These are phyloP conservation scores for Tetragonia tetragonoides DNA, from an alignment of 148 eudicot species.

Conservation along the genomic window DNA sequence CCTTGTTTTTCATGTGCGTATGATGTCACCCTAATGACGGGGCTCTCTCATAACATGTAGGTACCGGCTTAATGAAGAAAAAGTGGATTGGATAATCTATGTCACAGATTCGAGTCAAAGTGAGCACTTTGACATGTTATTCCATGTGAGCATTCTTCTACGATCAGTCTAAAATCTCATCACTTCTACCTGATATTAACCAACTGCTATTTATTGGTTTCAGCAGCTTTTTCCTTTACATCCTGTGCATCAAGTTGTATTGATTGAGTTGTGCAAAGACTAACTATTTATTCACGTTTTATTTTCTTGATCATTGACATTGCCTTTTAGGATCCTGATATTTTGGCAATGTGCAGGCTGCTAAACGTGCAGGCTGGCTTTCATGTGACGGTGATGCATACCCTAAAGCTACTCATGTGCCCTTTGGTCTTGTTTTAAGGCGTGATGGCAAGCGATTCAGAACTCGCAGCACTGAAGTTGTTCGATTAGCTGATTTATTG, in stretches of 20 bases:
- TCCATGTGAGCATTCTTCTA: conserved; percentile 47
- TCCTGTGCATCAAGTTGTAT: no score
- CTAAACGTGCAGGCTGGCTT: conserved; percentile 85
- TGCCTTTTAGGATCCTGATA: neutral
- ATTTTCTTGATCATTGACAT: neutral
- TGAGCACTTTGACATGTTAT: conserved; percentile 85
- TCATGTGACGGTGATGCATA: conserved; percentile 49
- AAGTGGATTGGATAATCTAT: conserved; percentile 87
- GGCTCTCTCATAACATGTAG: conserved; percentile 29
- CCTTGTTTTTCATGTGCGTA: neutral
- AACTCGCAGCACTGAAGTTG: conserved; percentile 80
- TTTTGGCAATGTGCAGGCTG: conserved; percentile 47
- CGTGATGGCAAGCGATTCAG: conserved; percentile 81
- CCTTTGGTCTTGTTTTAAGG: conserved; percentile 94
- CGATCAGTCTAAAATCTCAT: neutral
- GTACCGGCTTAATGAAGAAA: conserved; percentile 91
- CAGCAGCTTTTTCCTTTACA: neutral
- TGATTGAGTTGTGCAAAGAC: neutral
- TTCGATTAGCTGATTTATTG: conserved; percentile 68
- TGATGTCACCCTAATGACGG: neutral
- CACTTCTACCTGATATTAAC: no score
- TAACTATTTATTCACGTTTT: neutral
- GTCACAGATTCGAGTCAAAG: conserved; percentile 90
- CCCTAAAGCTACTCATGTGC: conserved; percentile 77
- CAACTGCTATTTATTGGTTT: neutral